These are phyloP conservation scores for Aspergillus pseudoterreus DNA, from an alignment of 2,329 filamentous ascomycete species.

Conservation along the genomic window DNA sequence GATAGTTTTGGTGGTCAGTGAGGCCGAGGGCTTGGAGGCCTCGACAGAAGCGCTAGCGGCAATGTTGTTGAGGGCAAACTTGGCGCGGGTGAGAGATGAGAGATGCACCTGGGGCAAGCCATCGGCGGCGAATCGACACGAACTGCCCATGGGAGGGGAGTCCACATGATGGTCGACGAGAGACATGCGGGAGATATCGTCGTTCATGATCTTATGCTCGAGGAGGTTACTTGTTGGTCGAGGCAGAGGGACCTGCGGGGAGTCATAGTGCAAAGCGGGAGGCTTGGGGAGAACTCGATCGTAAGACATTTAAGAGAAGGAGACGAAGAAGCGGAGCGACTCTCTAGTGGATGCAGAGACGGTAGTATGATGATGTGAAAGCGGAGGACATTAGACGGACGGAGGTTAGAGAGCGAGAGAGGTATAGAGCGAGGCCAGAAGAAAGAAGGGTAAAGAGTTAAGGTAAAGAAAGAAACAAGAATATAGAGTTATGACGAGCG, in stretches of 20 bases:
- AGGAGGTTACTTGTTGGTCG: conserved; percentile 34
- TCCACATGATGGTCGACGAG: conserved; percentile 17
- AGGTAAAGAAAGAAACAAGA: conserved; percentile 15
- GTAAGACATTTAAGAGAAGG: conserved; percentile 42
- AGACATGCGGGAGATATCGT: conserved; percentile 22
- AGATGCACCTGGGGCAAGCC: conserved; percentile 25
- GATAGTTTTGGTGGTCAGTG: conserved; percentile 20
- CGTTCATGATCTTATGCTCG: conserved; percentile 42
- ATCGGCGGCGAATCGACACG: conserved; percentile 19
- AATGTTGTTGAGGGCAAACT: conserved; percentile 20
- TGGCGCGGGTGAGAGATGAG: conserved; percentile 22
- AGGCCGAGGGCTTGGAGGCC: conserved; percentile 12
- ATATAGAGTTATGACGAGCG: conserved; percentile 12
- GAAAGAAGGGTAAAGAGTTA: conserved; percentile 7
- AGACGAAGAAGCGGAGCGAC: conserved; percentile 5
- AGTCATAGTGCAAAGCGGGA: conserved; percentile 39
- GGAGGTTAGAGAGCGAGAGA: conserved; percentile 9
- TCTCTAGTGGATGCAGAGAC: conserved; percentile 3
- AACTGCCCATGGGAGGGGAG: conserved; percentile 6
- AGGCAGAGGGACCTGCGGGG: conserved; percentile 28
- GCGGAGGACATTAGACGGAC: conserved; percentile 11
- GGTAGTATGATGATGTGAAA: conserved; percentile 8
- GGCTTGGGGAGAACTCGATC: conserved; percentile 47
- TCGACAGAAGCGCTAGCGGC: conserved; percentile 13
- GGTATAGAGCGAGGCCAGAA: conserved; percentile 9